Base-by-base conservation (phyloP, 2,329 filamentous ascomycete genomes). In the Fusarium equiseti region DNA sequence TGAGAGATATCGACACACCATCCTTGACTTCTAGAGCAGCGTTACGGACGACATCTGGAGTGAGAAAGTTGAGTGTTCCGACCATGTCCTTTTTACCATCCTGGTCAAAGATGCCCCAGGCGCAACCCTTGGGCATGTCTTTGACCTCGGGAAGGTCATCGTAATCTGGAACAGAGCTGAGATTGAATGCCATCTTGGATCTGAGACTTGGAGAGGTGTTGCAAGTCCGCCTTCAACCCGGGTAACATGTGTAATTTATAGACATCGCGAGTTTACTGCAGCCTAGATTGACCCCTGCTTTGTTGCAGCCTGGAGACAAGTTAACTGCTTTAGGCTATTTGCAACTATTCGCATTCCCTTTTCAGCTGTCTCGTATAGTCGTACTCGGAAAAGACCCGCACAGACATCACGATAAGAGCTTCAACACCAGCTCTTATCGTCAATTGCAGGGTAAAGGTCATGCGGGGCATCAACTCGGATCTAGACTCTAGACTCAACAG, bases 51-150 rank as follows among this genome's bases (percentile, higher is more conserved):
- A 85, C 80, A 1, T 81, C 76, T 0, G 83, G 81, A 0, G 85
- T 88, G 5, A 88, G 77, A 9, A 87, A 80, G 72, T 89, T 88
- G 27, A 88, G 76, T 0, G 85, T 87, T 6, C 86, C 86, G 9
- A 85, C 73, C 22, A 83, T 68, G 48, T 88, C 86, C 46, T 85
- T 85, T 53, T 83, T 77, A 16, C 83, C 84, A 56, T 83, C 80
- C 0, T 55, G 62, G n/a, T 76, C 77, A 59, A 86, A 87, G 6
- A 87, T 12, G 3, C 86, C 85, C 86, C 86, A 88, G 7, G 83
- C 83, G 57, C 83, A 87, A 12, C 84, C 83, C 51, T 83, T 79
- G 0, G 82, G 83, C 79, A 84, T 83, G 26, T 78, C 81, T 18
- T 81, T 66, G 13, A 85, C 81, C 20, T 35, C 8, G 6, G 68